phyloP scores from a whole-genome alignment of 75 land plant species.

The Adiantum capillusveneris region DNA sequence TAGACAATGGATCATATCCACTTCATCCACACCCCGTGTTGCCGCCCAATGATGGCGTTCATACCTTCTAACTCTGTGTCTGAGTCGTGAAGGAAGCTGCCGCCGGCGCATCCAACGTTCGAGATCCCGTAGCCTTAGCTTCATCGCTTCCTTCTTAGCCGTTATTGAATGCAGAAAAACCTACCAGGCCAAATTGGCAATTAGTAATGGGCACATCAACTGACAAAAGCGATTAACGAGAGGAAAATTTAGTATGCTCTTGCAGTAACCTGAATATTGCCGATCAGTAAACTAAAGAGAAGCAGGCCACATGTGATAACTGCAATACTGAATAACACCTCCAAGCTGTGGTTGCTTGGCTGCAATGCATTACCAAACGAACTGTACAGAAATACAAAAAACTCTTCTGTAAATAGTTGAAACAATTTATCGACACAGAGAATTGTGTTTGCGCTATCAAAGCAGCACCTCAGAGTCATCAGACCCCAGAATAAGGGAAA shows the following conservation, averaged over 20 bases:
- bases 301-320: slow-evolving; percentile 60
- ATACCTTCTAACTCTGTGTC: slow-evolving; percentile 68
- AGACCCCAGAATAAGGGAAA: slow-evolving; percentile 95
- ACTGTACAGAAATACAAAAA: no score
- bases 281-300: slow-evolving; percentile 79
- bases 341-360: slow-evolving; percentile 66
- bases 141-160: slow-evolving; percentile 67
- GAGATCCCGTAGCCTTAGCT: slow-evolving; percentile 62
- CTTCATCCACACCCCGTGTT: slow-evolving; percentile 65
- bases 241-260: neutral
- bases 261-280: slow-evolving; percentile 82
- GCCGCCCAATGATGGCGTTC: slow-evolving; percentile 74
- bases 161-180: slow-evolving; percentile 71
- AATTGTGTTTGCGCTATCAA: no score
- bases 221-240: no score
- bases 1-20: slow-evolving; percentile 51
- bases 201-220: no score
- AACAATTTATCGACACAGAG: no score
- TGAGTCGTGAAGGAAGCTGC: slow-evolving; percentile 62
- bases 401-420: no score
- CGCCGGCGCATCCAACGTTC: slow-evolving; percentile 93
- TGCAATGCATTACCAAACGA: slow-evolving; percentile 84
- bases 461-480: slow-evolving; percentile 71
- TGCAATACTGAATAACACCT: slow-evolving; percentile 71
- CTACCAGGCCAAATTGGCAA: no score